Evolutionary conservation across 1,284 basidiomycete genomes (phyloP).

Genomic region (Schizophyllum amplum): DNA sequence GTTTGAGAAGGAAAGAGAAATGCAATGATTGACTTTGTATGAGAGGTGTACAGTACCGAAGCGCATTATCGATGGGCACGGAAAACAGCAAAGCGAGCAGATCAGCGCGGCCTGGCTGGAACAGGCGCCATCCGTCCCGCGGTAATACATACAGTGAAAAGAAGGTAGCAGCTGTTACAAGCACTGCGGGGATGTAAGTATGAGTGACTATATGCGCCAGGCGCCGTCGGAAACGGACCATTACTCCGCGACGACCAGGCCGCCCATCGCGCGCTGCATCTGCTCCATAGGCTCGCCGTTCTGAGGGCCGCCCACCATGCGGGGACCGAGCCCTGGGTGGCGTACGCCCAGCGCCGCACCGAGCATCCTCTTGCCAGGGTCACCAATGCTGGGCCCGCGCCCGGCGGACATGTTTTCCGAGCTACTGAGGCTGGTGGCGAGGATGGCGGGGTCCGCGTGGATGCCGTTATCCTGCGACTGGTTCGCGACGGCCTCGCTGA

Average conservation of each 20-base stretch:
- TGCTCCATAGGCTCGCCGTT: slow-evolving; percentile 56
- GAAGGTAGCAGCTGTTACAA: too few relatives aligned
- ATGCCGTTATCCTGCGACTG: slow-evolving; percentile 22
- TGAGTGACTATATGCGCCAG: background rate
- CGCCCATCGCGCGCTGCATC: slow-evolving; percentile 71
- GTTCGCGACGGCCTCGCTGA: slow-evolving; percentile 44
- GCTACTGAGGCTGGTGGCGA: slow-evolving; percentile 39
- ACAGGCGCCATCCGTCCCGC: too few relatives aligned
- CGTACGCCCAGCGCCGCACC: slow-evolving; percentile 73
- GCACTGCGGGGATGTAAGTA: too few relatives aligned
- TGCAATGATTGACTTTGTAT: too few relatives aligned
- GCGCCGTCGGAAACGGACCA: slow-evolving; percentile 7
- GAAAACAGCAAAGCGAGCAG: too few relatives aligned
- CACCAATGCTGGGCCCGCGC: slow-evolving; percentile 61
- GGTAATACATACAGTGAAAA: too few relatives aligned
- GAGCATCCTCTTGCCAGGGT: slow-evolving; percentile 79
- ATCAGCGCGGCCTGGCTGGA: too few relatives aligned
- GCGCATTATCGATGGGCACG: too few relatives aligned
- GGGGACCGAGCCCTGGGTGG: slow-evolving; percentile 61
- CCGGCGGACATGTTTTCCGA: slow-evolving; percentile 22
- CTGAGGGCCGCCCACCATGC: slow-evolving; percentile 30
- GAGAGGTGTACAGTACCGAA: too few relatives aligned
- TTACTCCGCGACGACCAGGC: slow-evolving; percentile 65
- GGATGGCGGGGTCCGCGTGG: slow-evolving; percentile 59
- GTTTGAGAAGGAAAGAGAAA: too few relatives aligned